Evolutionary conservation across 1,139 yeast genomes (phyloP).

Genomic region (Hemisphaericaspora xylofermentans): DNA sequence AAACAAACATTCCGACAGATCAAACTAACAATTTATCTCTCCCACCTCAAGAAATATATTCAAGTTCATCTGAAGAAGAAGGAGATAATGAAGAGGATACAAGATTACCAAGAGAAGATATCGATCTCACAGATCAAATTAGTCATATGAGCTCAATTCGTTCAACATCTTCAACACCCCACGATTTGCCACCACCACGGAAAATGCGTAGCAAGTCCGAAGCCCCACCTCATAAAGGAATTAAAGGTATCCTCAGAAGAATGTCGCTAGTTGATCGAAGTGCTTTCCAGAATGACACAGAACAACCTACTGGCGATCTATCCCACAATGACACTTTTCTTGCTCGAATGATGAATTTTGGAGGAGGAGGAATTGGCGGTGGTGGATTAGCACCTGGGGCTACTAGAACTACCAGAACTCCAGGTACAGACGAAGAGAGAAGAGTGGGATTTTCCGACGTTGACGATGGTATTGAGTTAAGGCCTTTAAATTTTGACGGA

Average conservation of each 20-base stretch:
- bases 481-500: conserved; percentile 32
- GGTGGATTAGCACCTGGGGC: conserved; percentile 50
- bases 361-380: conserved; percentile 30
- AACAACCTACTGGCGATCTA: conserved; percentile 14
- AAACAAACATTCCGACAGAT: too few species aligned
- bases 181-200: not conserved
- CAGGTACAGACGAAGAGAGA: conserved; percentile 21
- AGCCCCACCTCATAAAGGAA: conserved; percentile 12
- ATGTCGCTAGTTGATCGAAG: conserved; percentile 34
- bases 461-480: conserved; percentile 29
- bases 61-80: conserved; percentile 16
- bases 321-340: conserved; percentile 39
- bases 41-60: conserved; percentile 12
- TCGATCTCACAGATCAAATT: conserved; percentile 25
- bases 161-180: not conserved
- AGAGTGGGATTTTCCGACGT: conserved; percentile 16
- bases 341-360: conserved; percentile 34
- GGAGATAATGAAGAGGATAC: not conserved
- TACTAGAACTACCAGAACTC: conserved; percentile 20
- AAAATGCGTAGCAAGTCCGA: not conserved
- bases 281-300: conserved; percentile 10
- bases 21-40: not conserved
- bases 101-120: conserved; percentile 10
- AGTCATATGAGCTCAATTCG: conserved; percentile 6
- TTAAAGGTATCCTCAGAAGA: conserved; percentile 35